phyloP scores from a whole-genome alignment of 148 eudicot species.

The Selenicereus undatus region DNA sequence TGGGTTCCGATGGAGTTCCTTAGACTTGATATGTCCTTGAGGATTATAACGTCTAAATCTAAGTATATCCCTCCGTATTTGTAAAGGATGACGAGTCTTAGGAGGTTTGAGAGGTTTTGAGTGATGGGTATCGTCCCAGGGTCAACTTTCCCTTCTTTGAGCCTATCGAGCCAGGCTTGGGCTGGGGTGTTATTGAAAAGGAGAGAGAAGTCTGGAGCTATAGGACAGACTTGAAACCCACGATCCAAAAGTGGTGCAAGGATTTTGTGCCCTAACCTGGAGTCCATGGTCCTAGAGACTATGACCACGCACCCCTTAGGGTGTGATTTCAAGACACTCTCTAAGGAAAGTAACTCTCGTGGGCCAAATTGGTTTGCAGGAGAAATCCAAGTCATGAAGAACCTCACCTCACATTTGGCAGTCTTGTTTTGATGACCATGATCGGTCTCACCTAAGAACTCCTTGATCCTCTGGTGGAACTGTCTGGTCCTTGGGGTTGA shows the following conservation, averaged over 20 bases:
- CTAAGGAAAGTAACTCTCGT: slow-evolving; percentile 50
- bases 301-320: slow-evolving; percentile 56
- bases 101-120: slow-evolving; percentile 65
- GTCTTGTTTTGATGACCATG: neutral
- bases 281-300: slow-evolving; percentile 58
- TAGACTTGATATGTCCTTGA: slow-evolving; percentile 44
- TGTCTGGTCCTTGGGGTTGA: slow-evolving; percentile 22
- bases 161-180: slow-evolving; percentile 43
- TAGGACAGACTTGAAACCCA: slow-evolving; percentile 34
- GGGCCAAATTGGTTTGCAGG: slow-evolving; percentile 33
- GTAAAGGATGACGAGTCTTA: slow-evolving; percentile 55
- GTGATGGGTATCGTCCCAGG: slow-evolving; percentile 59
- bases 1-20: slow-evolving; percentile 71
- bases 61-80: slow-evolving; percentile 78
- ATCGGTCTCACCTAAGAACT: slow-evolving; percentile 19
- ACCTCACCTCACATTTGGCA: slow-evolving; percentile 28
- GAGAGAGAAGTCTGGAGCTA: slow-evolving; percentile 39
- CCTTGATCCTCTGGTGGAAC: slow-evolving; percentile 31
- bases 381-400: slow-evolving; percentile 77
- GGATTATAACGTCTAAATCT: slow-evolving; percentile 57
- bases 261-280: slow-evolving; percentile 34
- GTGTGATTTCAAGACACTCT: slow-evolving; percentile 54
- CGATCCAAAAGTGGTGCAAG: slow-evolving; percentile 37
- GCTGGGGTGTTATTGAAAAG: slow-evolving; percentile 63
- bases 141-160: slow-evolving; percentile 44